Evolutionary conservation across 2,329 filamentous ascomycete species (phyloP).

Genomic region (Cladosporium sp.): DNA sequence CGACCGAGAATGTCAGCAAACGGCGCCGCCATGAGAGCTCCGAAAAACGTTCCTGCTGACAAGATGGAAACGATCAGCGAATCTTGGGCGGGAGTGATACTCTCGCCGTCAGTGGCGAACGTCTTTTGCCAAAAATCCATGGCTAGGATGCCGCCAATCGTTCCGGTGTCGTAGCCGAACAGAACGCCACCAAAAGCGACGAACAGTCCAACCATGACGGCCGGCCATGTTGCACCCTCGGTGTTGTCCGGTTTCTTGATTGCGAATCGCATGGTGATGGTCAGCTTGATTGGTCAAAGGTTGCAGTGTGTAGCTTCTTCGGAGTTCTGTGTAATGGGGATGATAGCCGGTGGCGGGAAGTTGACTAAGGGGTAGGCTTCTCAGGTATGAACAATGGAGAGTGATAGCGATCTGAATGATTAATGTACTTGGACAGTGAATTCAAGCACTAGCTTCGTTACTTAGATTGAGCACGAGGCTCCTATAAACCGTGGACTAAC

Average conservation of each 20-base stretch:
- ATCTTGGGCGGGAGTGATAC: slow-evolving; percentile 52
- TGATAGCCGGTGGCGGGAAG: too few relatives aligned
- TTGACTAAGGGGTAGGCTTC: too few relatives aligned
- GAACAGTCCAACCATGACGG: slow-evolving; percentile 39
- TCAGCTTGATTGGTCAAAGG: too few relatives aligned
- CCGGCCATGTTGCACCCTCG: slow-evolving; percentile 40
- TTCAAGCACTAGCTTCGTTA: too few relatives aligned
- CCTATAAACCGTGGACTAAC: too few relatives aligned
- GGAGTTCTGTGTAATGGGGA: too few relatives aligned
- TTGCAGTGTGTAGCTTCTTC: too few relatives aligned
- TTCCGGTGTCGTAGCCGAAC: slow-evolving; percentile 14
- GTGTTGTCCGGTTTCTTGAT: slow-evolving; percentile 42
- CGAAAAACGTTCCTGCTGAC: slow-evolving; percentile 74
- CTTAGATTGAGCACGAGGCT: too few relatives aligned
- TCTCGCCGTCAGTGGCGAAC: slow-evolving; percentile 28
- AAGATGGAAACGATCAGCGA: slow-evolving; percentile 77
- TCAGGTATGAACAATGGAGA: too few relatives aligned
- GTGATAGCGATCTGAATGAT: too few relatives aligned
- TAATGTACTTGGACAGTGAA: too few relatives aligned
- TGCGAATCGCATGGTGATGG: slow-evolving; percentile 39
- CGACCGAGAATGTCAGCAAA: slow-evolving; percentile 67
- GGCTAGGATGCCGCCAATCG: slow-evolving; percentile 8
- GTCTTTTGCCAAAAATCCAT: slow-evolving; percentile 7
- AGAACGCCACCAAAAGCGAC: slow-evolving; percentile 43
- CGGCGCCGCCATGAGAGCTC: slow-evolving; percentile 67